Conservation (phyloP, 176 grass and related monocot species). For the Musa beccarii region DNA sequence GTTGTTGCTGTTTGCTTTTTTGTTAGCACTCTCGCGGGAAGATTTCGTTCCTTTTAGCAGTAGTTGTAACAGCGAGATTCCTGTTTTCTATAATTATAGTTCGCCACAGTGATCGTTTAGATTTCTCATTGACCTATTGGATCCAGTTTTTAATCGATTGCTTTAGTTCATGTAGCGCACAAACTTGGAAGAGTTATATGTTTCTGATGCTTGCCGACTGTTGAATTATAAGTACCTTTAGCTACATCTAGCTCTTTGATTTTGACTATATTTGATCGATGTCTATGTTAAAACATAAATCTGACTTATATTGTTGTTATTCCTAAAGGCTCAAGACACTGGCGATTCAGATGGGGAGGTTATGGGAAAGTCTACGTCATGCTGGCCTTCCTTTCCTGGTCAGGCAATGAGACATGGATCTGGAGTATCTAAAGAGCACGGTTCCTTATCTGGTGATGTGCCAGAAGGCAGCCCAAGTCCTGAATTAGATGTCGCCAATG, state of each 20-base stretch:
- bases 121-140: no score
- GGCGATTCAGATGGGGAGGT: background rate
- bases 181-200: no score
- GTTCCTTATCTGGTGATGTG: background rate
- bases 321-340: background rate
- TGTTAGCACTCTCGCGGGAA: background rate
- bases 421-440: background rate
- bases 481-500: conserved; percentile 30
- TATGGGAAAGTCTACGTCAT: background rate
- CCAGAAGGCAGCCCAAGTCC: background rate
- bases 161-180: no score
- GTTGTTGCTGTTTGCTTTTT: background rate
- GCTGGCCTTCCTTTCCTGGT: conserved; percentile 15
- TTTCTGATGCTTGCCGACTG: no score
- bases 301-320: background rate
- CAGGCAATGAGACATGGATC: background rate
- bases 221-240: no score
- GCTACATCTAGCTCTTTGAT: background rate
- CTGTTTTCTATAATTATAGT: no score
- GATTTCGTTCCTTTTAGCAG: background rate
- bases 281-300: background rate
- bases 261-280: background rate
- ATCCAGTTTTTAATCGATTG: no score
- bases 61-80: no score
- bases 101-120: no score